Percentiles rank a stretch among this genome's conserved stretches.
These are phyloP conservation scores for Ceratobasidium sp. DNA, from an alignment of 1,284 basidiomycete genomes.

Conservation along the genomic window DNA sequence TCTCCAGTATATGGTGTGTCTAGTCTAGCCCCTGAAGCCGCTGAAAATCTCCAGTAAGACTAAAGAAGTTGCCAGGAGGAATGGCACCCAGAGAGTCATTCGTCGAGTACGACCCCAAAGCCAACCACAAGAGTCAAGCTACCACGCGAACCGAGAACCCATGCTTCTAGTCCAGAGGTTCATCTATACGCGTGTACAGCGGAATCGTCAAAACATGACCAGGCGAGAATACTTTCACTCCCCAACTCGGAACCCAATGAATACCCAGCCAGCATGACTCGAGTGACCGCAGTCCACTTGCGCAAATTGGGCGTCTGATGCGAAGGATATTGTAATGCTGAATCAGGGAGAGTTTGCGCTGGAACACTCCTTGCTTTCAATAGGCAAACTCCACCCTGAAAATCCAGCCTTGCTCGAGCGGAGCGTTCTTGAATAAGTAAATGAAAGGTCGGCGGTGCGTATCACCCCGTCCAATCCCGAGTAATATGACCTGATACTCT, in stretches of 20 bases:
- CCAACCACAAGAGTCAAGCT: too few species aligned
- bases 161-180: too few species aligned
- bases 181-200: too few species aligned
- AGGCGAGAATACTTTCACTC: too few species aligned
- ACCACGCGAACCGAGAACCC: too few species aligned
- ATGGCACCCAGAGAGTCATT: too few species aligned
- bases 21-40: too few species aligned
- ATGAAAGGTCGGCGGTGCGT: not conserved
- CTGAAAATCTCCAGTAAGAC: too few species aligned
- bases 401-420: not conserved
- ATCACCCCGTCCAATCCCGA: not conserved
- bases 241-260: not conserved
- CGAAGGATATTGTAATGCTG: not conserved
- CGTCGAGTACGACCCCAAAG: too few species aligned
- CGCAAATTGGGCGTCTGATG: conserved; percentile 28
- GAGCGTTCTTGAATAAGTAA: not conserved
- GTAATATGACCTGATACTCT: not conserved
- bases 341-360: not conserved
- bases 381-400: not conserved
- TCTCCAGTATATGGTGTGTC: not conserved
- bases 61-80: too few species aligned
- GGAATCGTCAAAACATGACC: too few species aligned
- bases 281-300: not conserved
- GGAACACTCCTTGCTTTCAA: not conserved
- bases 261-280: not conserved